Evolutionary conservation across 2,329 filamentous ascomycete species (phyloP), one percentile per base, ranked within the genome.

Genomic region (Talaromyces sp.): DNA sequence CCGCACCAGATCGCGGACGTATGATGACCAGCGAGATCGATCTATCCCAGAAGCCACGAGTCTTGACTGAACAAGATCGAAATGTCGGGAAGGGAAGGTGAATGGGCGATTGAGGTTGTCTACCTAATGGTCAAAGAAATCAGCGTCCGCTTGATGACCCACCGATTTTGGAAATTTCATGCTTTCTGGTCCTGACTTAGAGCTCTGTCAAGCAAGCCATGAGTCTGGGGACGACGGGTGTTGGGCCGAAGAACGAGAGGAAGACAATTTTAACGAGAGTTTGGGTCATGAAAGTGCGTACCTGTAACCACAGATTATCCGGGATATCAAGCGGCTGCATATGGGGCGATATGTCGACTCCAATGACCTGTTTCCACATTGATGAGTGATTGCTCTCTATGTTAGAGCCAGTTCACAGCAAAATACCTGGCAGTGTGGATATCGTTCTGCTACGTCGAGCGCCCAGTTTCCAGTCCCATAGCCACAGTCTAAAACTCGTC

Each of bases 61-160:
- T 82, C 75, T 87, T 70, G 91, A 96, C 72, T 97, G 90, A 60
- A 96, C 87, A 62, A 97, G 80, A 71, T 97, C 91, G 79, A 96
- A 97, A 64, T 88, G 82, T 73, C 88, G 88, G 60, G 85, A 79
- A 50, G 84, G 79, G 72, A 93, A 93, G 0, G 87, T 90, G 72
- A 90, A 89, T 39, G 83, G 81, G 71, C 83, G 82, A 72, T 92
- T 92, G 48, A 92, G 78, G 71, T 92, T 88, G 70, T 91, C 90
- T 62, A 91, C 83, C 81, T 83, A 67, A 41, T 50, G 54, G 63
- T 62, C 54, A 35, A 35, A 33, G 6, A 10, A 37, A 35, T 63
- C 31, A 63, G 61, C 27, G n/a, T 39, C 16, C 48, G 33, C 14
- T 52, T 14, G 3, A 52, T 48, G 22, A 9, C 5, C 22, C 6